Base-by-base conservation (phyloP, 2,329 filamentous ascomycete species). In the Fusarium haematococcum region DNA sequence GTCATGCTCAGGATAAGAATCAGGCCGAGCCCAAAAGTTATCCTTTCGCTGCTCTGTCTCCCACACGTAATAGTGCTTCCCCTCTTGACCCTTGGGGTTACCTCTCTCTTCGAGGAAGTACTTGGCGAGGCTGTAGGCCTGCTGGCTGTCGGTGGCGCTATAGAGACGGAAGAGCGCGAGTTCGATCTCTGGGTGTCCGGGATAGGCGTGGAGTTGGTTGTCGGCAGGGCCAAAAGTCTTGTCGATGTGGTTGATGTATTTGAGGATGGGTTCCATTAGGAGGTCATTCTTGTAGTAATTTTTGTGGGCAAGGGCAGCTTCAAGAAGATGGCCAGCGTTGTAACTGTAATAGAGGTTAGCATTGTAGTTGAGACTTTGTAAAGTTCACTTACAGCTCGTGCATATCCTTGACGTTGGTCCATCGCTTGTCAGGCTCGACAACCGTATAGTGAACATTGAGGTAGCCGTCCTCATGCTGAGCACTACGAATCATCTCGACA, bases 391-490 rank as follows among this genome's bases (percentile, higher is more conserved):
- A 89, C 83, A 92, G 79, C 78, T 92, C 90, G 80, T 92, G 90
- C 81, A 91, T 86, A 78, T 92, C 90, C 57, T 89, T 80, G 11
- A 92, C 75, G 73, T 92, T 91, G 0, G 87, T 86, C 82, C 88
- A 91, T 16, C 89, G 79, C 63, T 87, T 86, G 1, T 81, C 84
- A 0, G 88, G 88, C 56, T 88, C 88, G 1, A 91, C 87, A 1
- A 92, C 87, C 0, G 88, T 90, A 71, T 88, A 92, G 76, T 91
- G 89, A 9, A 91, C 86, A 75, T 91, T 91, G 39, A 92, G 78
- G 76, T 92, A 92, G 3, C 90, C 90, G 75, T 92, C 90, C 1
- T 83, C 79, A 64, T 88, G 86, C 80, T 91, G 90, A 0, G 90
- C 90, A 7, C 76, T 79, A 18, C 85, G 77, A 16, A 91, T 90